Percentiles rank a stretch among this genome's conserved stretches.
phyloP scores from a whole-genome alignment of 306 rosid species.

The apple (Malus domestica) region ASM211411v1 NC_041792.1:9017001-9017500 shows the following conservation, averaged over 20 bases:
- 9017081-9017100: constrained; percentile 26
- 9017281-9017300: constrained; percentile 59
- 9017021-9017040: constrained; percentile 42
- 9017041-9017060: not conserved
- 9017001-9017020: constrained; percentile 17
- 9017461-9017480: constrained; percentile 47
- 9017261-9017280: constrained; percentile 61
- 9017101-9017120: constrained; percentile 99
- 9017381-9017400: constrained; percentile 5
- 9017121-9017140: constrained; percentile 97
- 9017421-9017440: constrained; percentile 66
- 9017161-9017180: constrained; percentile 78
- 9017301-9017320: constrained; percentile 49
- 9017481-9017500: constrained; percentile 45
- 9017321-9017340: constrained; percentile 57
- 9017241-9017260: constrained; percentile 67
- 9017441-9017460: constrained; percentile 50
- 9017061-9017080: not conserved
- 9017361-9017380: constrained; percentile 36
- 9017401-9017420: constrained; percentile 32
- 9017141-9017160: constrained; percentile 97
- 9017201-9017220: constrained; percentile 94
- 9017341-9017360: constrained; percentile 78
- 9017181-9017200: constrained; percentile 86
- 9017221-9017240: constrained; percentile 82